These are phyloP conservation scores for Globisporangium paddicum DNA, from an alignment of 352 stramenopile species.

Conservation along the genomic window DNA sequence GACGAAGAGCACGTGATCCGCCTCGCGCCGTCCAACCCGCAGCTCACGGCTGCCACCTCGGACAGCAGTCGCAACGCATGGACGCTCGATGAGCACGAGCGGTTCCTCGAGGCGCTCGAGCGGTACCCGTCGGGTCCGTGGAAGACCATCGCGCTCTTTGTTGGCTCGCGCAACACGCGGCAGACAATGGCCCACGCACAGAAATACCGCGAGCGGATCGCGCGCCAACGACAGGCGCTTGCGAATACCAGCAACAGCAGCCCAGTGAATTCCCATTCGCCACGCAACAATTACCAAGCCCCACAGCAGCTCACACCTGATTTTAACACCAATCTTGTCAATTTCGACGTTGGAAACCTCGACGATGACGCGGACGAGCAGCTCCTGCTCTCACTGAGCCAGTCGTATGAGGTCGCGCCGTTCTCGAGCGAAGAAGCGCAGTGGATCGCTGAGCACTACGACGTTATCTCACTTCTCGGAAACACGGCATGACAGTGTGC, in stretches of 20 bases:
- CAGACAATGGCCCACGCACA: neutral
- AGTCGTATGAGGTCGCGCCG: neutral
- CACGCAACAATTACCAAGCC: neutral
- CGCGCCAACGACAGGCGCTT: neutral
- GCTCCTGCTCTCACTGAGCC: neutral
- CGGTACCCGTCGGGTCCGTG: neutral
- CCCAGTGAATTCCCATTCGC: neutral
- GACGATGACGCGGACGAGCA: neutral
- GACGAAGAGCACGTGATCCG: slow-evolving; percentile 3
- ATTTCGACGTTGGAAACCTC: neutral
- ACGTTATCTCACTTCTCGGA: neutral
- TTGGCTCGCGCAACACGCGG: neutral
- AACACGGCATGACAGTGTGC: no score
- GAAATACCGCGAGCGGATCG: neutral
- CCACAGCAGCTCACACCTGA: neutral
- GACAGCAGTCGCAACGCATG: neutral
- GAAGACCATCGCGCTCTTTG: neutral
- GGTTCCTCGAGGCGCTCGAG: slow-evolving; percentile 1
- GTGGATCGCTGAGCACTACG: neutral
- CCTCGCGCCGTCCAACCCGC: slow-evolving; percentile 1
- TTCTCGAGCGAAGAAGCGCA: slow-evolving; percentile 1
- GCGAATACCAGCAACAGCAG: neutral
- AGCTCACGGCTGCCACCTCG: neutral
- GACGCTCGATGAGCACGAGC: neutral
- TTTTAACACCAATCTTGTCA: neutral